A percentile compares a stretch with the other conserved stretches of the same genome.
These are phyloP conservation scores for Talaromyces proteolyticus DNA, from an alignment of 495 filamentous ascomycete genomes.

Conservation along the genomic window DNA sequence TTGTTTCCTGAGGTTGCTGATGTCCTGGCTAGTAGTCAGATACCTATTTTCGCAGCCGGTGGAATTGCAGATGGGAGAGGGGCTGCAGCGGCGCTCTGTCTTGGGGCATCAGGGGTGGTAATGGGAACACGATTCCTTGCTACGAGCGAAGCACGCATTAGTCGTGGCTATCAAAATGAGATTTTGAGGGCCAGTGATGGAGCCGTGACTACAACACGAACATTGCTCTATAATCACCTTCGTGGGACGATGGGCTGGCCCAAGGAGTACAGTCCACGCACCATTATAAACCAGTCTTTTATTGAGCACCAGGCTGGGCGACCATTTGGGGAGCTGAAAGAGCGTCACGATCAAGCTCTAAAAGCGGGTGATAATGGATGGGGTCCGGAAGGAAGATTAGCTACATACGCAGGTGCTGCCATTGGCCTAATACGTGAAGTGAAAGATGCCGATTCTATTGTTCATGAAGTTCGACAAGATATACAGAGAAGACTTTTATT, in stretches of 20 bases:
- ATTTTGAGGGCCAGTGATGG: slow-evolving; percentile 58
- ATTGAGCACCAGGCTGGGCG: slow-evolving; percentile 50
- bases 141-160: slow-evolving; percentile 56
- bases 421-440: slow-evolving; percentile 46
- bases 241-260: slow-evolving; percentile 68
- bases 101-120: slow-evolving; percentile 62
- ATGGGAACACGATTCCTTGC: slow-evolving; percentile 72
- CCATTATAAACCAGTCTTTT: slow-evolving; percentile 57
- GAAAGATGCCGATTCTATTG: slow-evolving; percentile 34
- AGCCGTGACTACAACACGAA: slow-evolving; percentile 56
- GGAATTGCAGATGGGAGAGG: slow-evolving; percentile 65
- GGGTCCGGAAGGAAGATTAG: slow-evolving; percentile 57
- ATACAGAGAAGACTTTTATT: background rate
- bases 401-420: slow-evolving; percentile 61
- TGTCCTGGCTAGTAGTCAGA: slow-evolving; percentile 33
- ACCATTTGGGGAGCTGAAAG: slow-evolving; percentile 52
- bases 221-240: slow-evolving; percentile 64
- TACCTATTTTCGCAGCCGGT: slow-evolving; percentile 65
- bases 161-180: slow-evolving; percentile 52
- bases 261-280: slow-evolving; percentile 52
- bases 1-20: slow-evolving; percentile 57
- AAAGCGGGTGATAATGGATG: slow-evolving; percentile 53
- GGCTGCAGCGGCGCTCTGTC: slow-evolving; percentile 54
- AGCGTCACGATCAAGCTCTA: slow-evolving; percentile 49
- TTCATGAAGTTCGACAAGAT: slow-evolving; percentile 27